These are phyloP conservation scores for Teratosphaeria zuluensis DNA, from an alignment of 2,329 filamentous ascomycete species.

Conservation along the genomic window DNA sequence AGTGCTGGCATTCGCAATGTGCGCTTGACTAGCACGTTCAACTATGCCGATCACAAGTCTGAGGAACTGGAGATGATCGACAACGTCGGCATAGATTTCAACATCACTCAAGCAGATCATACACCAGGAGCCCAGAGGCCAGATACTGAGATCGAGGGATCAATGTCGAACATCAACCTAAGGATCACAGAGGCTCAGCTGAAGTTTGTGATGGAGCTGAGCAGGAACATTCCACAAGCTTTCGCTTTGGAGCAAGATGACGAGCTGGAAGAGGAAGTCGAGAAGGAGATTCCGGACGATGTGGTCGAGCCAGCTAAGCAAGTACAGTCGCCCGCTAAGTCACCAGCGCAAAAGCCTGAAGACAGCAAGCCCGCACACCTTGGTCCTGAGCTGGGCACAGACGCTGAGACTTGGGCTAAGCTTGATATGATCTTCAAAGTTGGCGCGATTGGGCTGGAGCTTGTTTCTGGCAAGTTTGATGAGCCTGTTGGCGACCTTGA, in stretches of 20 bases:
- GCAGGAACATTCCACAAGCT: conserved; percentile 75
- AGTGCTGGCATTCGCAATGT: conserved; percentile 88
- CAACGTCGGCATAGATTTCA: conserved; percentile 88
- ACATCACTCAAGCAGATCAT: conserved; percentile 85
- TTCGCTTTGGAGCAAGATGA: conserved; percentile 68
- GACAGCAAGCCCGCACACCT: conserved; percentile 23
- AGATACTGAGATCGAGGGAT: conserved; percentile 83
- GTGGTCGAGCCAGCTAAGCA: conserved; percentile 42
- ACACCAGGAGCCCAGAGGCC: conserved; percentile 65
- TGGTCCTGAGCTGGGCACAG: conserved; percentile 58
- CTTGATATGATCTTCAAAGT: conserved; percentile 87
- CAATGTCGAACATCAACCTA: conserved; percentile 87
- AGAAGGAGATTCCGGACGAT: conserved; percentile 58
- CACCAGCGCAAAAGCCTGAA: not conserved
- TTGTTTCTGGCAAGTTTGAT: conserved; percentile 67
- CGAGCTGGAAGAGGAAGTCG: conserved; percentile 59
- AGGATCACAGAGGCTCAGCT: conserved; percentile 83
- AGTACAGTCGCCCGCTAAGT: conserved; percentile 24
- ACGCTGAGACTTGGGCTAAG: conserved; percentile 75
- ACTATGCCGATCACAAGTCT: conserved; percentile 60
- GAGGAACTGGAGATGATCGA: conserved; percentile 96
- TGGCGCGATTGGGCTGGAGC: conserved; percentile 76
- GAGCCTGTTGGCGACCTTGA: conserved; percentile 71
- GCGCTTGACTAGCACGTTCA: conserved; percentile 77
- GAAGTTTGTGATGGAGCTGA: conserved; percentile 79